A percentile compares a stretch with the other conserved stretches of the same genome.
These are phyloP conservation scores for Eucalyptus cladocalyx DNA, from an alignment of 345 rosid species.

Conservation along the genomic window DNA sequence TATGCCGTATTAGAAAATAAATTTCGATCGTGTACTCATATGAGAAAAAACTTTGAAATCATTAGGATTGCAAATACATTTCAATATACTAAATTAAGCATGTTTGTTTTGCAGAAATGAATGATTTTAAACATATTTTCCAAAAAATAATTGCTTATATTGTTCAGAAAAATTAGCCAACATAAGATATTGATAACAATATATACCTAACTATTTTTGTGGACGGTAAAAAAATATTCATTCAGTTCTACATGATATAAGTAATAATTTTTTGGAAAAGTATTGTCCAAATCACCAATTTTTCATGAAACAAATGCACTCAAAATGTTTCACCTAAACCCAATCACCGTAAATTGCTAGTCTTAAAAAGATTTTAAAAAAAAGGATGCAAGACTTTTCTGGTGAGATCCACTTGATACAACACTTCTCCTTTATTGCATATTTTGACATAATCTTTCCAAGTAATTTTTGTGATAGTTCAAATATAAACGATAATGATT, in stretches of 20 bases:
- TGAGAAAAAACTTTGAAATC: not conserved
- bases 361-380: not conserved
- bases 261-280: fast-evolving
- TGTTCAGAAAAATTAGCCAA: fast-evolving
- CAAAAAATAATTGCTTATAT: fast-evolving
- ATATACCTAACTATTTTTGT: fast-evolving
- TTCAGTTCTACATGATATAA: too few species aligned
- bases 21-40: fast-evolving
- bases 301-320: fast-evolving
- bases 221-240: fast-evolving
- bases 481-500: fast-evolving
- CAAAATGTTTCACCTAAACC: not conserved
- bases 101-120: fast-evolving
- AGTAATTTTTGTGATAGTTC: not conserved
- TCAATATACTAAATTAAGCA: fast-evolving
- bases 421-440: not conserved
- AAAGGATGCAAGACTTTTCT: not conserved
- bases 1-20: fast-evolving
- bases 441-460: not conserved
- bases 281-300: too few species aligned
- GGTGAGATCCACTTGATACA: not conserved
- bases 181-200: fast-evolving
- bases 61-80: too few species aligned
- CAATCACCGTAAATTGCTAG: fast-evolving
- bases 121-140: fast-evolving